These are phyloP conservation scores for Dendrothele bispora DNA, from an alignment of 768 basidiomycete genomes.

Conservation along the genomic window DNA sequence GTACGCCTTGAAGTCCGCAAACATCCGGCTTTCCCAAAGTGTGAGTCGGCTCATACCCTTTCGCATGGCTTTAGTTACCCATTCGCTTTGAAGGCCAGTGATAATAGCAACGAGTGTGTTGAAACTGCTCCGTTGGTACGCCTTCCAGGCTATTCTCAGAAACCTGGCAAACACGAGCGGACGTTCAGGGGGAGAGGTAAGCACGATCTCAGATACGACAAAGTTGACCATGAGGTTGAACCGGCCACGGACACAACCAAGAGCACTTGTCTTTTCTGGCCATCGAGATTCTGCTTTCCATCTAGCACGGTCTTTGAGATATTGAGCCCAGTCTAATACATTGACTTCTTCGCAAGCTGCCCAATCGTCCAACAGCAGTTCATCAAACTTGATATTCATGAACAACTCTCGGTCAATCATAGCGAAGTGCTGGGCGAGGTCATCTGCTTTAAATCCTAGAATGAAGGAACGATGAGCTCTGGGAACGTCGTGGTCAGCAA, in stretches of 20 bases:
- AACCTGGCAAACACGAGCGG: constrained; percentile 71
- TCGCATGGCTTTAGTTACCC: constrained; percentile 66
- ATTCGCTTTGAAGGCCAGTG: constrained; percentile 67
- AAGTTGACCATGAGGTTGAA: constrained; percentile 88
- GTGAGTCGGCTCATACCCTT: constrained; percentile 68
- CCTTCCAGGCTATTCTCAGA: constrained; percentile 86
- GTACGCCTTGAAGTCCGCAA: constrained; percentile 70
- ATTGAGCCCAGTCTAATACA: constrained; percentile 82
- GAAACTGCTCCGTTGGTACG: constrained; percentile 75
- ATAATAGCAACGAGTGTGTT: constrained; percentile 80
- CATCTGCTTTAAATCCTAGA: constrained; percentile 56
- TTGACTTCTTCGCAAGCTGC: constrained; percentile 60
- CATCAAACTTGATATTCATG: constrained; percentile 83
- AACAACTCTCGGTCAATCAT: constrained; percentile 90
- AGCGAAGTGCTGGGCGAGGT: constrained; percentile 74
- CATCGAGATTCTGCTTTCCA: constrained; percentile 63
- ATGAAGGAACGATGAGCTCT: constrained; percentile 72
- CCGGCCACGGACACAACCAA: constrained; percentile 73
- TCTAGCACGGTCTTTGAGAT: constrained; percentile 70
- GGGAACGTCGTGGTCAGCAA: constrained; percentile 32
- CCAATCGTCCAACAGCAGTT: constrained; percentile 79
- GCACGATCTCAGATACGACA: constrained; percentile 74
- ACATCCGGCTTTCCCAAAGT: constrained; percentile 70
- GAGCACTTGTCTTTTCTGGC: constrained; percentile 64
- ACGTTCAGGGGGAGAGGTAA: constrained; percentile 69